phyloP scores from a whole-genome alignment of 345 rosid species.

The Citropsis articulata region DNA sequence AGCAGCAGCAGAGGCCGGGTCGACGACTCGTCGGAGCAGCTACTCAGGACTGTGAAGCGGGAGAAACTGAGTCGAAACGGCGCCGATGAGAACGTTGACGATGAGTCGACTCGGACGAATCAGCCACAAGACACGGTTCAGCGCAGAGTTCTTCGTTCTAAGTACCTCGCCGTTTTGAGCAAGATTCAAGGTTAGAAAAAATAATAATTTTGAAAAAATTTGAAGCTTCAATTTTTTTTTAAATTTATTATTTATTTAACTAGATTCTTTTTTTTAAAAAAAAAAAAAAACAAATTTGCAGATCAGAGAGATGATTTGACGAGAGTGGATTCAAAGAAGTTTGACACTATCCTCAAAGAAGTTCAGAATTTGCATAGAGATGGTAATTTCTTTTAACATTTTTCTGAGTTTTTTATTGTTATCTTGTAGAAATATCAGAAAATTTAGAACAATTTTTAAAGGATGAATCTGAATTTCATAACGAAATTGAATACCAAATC shows the following conservation, averaged over 20 bases:
- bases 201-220: background rate
- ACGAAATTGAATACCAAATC: no score
- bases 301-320: constrained; percentile 72
- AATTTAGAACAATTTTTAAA: background rate
- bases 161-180: constrained; percentile 52
- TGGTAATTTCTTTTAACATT: constrained; percentile 33
- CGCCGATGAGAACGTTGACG: background rate
- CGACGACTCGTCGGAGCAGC: constrained; percentile 4
- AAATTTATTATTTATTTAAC: background rate
- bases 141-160: constrained; percentile 73
- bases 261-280: background rate
- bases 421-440: background rate
- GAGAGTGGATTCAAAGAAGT: constrained; percentile 57
- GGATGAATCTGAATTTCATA: no score
- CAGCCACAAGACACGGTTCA: constrained; percentile 23
- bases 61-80: constrained; percentile 12
- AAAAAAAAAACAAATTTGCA: constrained; percentile 14
- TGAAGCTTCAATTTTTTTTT: background rate
- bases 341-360: constrained; percentile 48
- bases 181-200: constrained; percentile 49
- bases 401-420: no score
- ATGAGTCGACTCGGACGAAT: constrained; percentile 14
- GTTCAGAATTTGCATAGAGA: constrained; percentile 62
- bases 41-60: constrained; percentile 17
- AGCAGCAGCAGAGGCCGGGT: background rate